Conservation (phyloP, 1,284 basidiomycete genomes). For the Cronartium quercuum region DNA sequence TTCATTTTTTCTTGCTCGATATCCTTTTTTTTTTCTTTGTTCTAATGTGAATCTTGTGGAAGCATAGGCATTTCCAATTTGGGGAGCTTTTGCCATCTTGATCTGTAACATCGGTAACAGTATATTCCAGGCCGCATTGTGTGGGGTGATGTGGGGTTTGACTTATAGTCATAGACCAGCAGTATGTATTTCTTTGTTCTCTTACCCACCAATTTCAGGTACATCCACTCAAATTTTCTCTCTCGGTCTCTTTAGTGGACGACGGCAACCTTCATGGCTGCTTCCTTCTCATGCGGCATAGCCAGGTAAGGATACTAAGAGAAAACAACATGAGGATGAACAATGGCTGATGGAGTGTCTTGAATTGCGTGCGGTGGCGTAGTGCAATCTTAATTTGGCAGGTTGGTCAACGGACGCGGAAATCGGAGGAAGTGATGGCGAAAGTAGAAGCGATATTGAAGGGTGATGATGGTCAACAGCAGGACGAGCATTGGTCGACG, state of each 20-base stretch:
- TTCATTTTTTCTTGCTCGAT: background rate
- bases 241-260: constrained; percentile 7
- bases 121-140: constrained; percentile 37
- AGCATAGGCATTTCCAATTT: constrained; percentile 30
- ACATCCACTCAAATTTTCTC: background rate
- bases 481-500: too few species aligned
- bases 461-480: too few species aligned
- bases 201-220: background rate
- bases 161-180: constrained; percentile 19
- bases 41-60: background rate
- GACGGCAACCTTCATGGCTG: constrained; percentile 26
- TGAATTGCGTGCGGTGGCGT: background rate
- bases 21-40: background rate
- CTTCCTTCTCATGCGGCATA: constrained; percentile 21
- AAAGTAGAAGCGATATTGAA: background rate
- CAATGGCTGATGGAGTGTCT: background rate
- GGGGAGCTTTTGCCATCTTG: constrained; percentile 9
- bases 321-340: background rate
- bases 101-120: constrained; percentile 28
- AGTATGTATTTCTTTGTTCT: background rate
- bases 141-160: constrained; percentile 39
- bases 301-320: constrained; percentile 3
- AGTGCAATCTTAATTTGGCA: constrained; percentile 17
- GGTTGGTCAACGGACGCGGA: constrained; percentile 11
- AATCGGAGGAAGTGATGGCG: background rate